Conservation (phyloP, 2,329 filamentous ascomycete species). For the Dendrostoma leiphaemia region DNA sequence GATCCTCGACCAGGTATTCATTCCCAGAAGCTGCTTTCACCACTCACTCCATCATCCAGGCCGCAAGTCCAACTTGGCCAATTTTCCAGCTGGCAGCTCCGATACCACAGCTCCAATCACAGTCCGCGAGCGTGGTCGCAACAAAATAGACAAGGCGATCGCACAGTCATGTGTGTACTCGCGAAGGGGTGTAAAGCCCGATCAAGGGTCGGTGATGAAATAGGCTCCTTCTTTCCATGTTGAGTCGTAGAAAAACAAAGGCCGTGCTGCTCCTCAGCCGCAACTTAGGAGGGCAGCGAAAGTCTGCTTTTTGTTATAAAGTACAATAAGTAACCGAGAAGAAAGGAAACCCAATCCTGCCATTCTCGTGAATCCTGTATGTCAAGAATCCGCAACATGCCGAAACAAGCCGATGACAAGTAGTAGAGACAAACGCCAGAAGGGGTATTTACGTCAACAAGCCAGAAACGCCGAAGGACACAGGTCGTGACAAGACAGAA, state of each 20-base stretch:
- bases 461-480: constrained; percentile 20
- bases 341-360: not conserved
- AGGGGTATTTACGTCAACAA: constrained; percentile 14
- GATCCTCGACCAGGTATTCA: too few relatives aligned
- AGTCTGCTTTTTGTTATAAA: not conserved
- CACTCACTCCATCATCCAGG: not conserved
- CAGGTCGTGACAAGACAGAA: not conserved
- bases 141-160: not conserved
- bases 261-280: not conserved
- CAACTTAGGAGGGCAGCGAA: not conserved
- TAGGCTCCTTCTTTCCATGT: not conserved
- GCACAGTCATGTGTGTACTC: not conserved
- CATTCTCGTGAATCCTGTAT: not conserved
- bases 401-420: not conserved
- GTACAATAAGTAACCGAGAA: not conserved
- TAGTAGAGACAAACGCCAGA: not conserved
- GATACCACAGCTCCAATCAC: not conserved
- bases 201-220: not conserved
- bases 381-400: not conserved
- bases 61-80: not conserved
- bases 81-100: not conserved
- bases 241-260: not conserved
- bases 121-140: too few relatives aligned
- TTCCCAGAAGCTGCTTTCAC: too few relatives aligned
- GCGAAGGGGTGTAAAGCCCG: not conserved